Evolutionary conservation across 2,329 filamentous ascomycete species (phyloP).

Genomic region (Plenodomus tracheiphilus): DNA sequence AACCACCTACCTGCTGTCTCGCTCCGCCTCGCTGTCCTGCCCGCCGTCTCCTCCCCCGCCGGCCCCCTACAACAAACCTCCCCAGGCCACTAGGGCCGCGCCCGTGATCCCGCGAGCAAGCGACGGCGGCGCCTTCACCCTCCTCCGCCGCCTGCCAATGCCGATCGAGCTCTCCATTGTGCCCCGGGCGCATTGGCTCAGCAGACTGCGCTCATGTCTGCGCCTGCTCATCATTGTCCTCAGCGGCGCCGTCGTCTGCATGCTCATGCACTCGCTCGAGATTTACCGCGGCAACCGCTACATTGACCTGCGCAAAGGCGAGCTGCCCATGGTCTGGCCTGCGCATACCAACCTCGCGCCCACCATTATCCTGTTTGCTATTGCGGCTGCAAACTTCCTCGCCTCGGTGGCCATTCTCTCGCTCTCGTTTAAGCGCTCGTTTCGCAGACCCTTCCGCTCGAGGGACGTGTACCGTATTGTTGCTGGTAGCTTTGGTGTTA

Average conservation of each 20-base stretch:
- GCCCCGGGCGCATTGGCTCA: conserved; percentile 40
- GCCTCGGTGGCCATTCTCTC: conserved; percentile 38
- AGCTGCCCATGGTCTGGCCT: conserved; percentile 45
- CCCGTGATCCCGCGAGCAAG: conserved; percentile 22
- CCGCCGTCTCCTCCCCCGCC: conserved; percentile 17
- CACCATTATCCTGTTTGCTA: conserved; percentile 39
- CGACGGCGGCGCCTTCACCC: conserved; percentile 20
- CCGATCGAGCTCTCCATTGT: conserved; percentile 31
- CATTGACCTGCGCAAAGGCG: conserved; percentile 41
- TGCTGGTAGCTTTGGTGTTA: conserved; percentile 38
- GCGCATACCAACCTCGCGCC: conserved; percentile 42
- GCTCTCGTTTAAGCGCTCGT: conserved; percentile 38
- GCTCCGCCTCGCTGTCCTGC: conserved; percentile 3
- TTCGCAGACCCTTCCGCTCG: conserved; percentile 39
- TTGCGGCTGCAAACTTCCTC: conserved; percentile 40
- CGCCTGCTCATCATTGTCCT: conserved; percentile 43
- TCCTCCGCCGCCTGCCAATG: conserved; percentile 24
- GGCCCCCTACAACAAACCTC: conserved; percentile 13
- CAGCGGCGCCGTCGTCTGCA: conserved; percentile 40
- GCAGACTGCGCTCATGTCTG: conserved; percentile 39
- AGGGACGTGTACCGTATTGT: conserved; percentile 41
- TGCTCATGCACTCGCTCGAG: conserved; percentile 41
- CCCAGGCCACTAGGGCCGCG: conserved; percentile 9
- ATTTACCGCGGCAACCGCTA: conserved; percentile 41
- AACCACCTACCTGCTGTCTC: conserved; percentile 16